A percentile compares a stretch with the other conserved stretches of the same genome.
Conservation (phyloP, 2,329 filamentous ascomycete genomes). For the Neopestalotiopsis sp. region DNA sequence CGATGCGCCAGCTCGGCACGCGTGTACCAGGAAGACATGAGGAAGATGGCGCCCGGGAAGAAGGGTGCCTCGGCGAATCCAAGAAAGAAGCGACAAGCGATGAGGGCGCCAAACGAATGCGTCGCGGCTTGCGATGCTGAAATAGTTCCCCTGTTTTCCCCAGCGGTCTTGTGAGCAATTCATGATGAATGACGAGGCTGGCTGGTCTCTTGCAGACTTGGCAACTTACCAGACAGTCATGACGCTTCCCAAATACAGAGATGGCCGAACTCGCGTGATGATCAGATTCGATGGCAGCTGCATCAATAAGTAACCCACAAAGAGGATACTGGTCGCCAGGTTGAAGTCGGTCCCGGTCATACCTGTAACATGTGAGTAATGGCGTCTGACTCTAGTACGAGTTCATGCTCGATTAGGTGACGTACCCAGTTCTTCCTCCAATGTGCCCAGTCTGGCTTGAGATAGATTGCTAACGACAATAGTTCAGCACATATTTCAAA, state of each 20-base stretch:
- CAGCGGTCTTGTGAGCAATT: not conserved
- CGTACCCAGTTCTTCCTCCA: constrained; percentile 54
- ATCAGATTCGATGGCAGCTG: constrained; percentile 66
- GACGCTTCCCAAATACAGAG: constrained; percentile 54
- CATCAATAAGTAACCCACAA: constrained; percentile 65
- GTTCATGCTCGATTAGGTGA: not conserved
- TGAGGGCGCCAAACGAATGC: constrained; percentile 45
- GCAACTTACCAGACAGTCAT: constrained; percentile 42
- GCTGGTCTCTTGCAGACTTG: not conserved
- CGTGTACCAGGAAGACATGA: constrained; percentile 51
- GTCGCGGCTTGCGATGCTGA: constrained; percentile 52
- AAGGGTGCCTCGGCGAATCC: constrained; percentile 56
- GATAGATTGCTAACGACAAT: constrained; percentile 48
- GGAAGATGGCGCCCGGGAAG: constrained; percentile 50
- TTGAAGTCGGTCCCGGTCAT: constrained; percentile 64
- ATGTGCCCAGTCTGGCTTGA: constrained; percentile 57
- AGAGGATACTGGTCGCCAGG: constrained; percentile 58
- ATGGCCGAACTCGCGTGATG: constrained; percentile 57
- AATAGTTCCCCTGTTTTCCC: constrained; percentile 28
- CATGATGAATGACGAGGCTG: too few relatives aligned
- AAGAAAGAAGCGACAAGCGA: constrained; percentile 53
- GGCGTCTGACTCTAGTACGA: not conserved
- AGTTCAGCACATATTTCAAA: not conserved
- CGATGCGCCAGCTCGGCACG: constrained; percentile 48
- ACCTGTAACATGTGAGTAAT: not conserved